These are phyloP conservation scores for Euphorbia tirucalli DNA, from an alignment of 345 rosid species.

Conservation along the genomic window DNA sequence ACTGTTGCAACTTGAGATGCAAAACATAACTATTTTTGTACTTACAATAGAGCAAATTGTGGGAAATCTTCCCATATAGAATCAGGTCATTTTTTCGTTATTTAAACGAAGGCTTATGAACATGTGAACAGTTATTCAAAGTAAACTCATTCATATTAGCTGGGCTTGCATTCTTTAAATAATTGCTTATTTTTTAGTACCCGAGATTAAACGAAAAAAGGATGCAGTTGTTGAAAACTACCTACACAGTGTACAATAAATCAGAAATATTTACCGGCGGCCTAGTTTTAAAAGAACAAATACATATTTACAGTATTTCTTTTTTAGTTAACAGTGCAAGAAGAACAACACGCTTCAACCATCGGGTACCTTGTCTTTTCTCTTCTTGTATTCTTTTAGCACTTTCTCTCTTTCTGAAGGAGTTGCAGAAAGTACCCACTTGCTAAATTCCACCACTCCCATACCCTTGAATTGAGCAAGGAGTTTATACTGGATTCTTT, in stretches of 20 bases:
- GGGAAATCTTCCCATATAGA: neutral
- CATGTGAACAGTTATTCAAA: no score
- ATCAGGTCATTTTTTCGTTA: neutral
- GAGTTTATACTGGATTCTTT: constrained; percentile 45
- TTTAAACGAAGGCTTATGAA: neutral
- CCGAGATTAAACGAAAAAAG: no score
- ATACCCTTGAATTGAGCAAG: constrained; percentile 62
- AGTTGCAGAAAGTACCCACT: constrained; percentile 56
- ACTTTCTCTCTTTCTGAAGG: constrained; percentile 43
- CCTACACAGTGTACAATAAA: constrained; percentile 12
- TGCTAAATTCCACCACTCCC: constrained; percentile 69
- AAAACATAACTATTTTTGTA: neutral
- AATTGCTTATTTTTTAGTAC: no score
- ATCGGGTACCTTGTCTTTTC: constrained; percentile 30
- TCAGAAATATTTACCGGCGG: neutral
- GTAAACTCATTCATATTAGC: neutral
- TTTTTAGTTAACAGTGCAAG: no score
- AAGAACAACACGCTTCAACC: constrained; percentile 20
- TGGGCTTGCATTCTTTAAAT: no score
- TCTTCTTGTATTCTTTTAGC: constrained; percentile 53
- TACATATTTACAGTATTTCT: no score
- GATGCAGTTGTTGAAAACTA: no score
- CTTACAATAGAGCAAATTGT: neutral
- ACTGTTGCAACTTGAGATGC: neutral
- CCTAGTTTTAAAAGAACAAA: neutral